A percentile compares a stretch with the other conserved stretches of the same genome.
phyloP scores from a whole-genome alignment of 495 filamentous ascomycete genomes.

The Daldinia decipiens region DNA sequence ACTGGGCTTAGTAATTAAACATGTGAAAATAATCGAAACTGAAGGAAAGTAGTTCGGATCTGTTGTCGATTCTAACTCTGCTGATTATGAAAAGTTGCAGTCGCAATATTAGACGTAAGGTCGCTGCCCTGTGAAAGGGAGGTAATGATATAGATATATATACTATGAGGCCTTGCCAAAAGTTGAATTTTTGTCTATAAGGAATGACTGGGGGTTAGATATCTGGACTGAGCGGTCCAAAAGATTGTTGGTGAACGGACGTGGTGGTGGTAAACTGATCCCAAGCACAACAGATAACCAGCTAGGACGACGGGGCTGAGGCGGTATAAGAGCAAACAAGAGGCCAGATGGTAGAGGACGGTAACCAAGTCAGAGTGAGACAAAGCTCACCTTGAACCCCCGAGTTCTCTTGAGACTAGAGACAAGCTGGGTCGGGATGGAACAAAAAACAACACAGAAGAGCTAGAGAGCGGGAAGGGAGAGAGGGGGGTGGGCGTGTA shows the following conservation, averaged over 20 bases:
- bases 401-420: constrained; percentile 47
- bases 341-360: constrained; percentile 28
- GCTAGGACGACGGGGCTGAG: constrained; percentile 37
- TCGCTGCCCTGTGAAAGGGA: constrained; percentile 3
- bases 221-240: constrained; percentile 36
- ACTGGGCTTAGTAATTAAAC: constrained; percentile 14
- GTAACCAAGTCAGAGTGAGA: constrained; percentile 46
- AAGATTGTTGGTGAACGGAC: constrained; percentile 44
- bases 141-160: constrained; percentile 15
- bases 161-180: constrained; percentile 1
- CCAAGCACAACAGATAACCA: constrained; percentile 34
- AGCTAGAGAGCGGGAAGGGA: constrained; percentile 50
- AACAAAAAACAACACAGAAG: constrained; percentile 50
- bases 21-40: constrained; percentile 11
- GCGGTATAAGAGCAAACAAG: constrained; percentile 46
- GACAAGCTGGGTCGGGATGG: constrained; percentile 50
- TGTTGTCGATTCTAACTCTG: constrained; percentile 1
- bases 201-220: constrained; percentile 59
- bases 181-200: constrained; percentile 43
- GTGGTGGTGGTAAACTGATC: constrained; percentile 42
- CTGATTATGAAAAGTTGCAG: constrained; percentile 12
- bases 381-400: constrained; percentile 45
- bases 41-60: constrained; percentile 5
- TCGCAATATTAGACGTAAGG: constrained; percentile 20
- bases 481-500: constrained; percentile 50